Evolutionary conservation across 257 asterid genomes (phyloP).

Genomic region (Datura wrightii): DNA sequence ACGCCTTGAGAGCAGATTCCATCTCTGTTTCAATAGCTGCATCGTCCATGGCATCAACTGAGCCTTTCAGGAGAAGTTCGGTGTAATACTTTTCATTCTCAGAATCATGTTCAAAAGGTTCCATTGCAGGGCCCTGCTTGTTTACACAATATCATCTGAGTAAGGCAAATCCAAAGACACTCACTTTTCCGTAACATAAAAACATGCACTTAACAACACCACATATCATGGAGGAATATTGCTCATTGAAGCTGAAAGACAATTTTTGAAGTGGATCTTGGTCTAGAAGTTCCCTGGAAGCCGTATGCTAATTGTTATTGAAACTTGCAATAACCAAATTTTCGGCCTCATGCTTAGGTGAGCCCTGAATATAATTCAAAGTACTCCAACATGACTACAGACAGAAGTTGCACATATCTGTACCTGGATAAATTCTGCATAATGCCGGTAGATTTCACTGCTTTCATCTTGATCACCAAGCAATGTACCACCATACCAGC

Average conservation of each 20-base stretch:
- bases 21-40: constrained; percentile 69
- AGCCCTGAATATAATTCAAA: background rate
- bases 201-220: background rate
- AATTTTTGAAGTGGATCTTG: background rate
- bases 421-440: constrained; percentile 96
- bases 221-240: background rate
- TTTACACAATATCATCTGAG: constrained; percentile 23
- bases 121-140: constrained; percentile 83
- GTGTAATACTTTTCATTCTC: constrained; percentile 82
- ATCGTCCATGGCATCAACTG: constrained; percentile 64
- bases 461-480: constrained; percentile 90
- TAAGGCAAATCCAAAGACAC: constrained; percentile 18
- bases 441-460: constrained; percentile 82
- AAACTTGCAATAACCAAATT: background rate
- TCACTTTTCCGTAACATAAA: background rate
- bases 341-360: constrained; percentile 18
- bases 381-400: background rate
- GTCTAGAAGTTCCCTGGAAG: background rate
- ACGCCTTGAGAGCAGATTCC: constrained; percentile 69
- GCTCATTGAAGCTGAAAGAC: background rate
- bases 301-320: background rate
- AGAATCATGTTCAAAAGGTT: constrained; percentile 67
- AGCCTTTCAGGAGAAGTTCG: constrained; percentile 61
- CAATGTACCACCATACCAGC: constrained; percentile 96
- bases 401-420: background rate